These are phyloP conservation scores for Wickerhamiella alocasiicola DNA, from an alignment of 805 yeast genomes.

Conservation along the genomic window DNA sequence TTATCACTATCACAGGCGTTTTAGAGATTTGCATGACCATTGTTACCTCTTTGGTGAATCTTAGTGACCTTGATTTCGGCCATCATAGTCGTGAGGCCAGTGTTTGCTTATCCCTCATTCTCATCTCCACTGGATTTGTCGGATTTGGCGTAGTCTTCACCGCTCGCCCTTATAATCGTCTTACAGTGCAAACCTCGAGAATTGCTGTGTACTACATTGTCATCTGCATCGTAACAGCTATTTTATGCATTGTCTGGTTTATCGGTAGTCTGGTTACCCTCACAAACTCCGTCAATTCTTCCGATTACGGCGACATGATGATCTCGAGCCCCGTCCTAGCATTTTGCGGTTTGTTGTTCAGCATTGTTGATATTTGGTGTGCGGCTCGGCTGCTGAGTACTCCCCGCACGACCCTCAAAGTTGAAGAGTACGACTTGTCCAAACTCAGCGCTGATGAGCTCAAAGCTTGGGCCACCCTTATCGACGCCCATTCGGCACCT, in stretches of 20 bases:
- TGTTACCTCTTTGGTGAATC: conserved; percentile 19
- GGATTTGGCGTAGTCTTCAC: conserved; percentile 20
- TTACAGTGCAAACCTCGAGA: conserved; percentile 16
- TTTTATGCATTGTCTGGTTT: conserved; percentile 12
- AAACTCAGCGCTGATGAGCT: conserved; percentile 21
- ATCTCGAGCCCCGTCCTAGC: conserved; percentile 16
- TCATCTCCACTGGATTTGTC: conserved; percentile 20
- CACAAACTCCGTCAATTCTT: background rate
- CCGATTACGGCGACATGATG: conserved; percentile 18
- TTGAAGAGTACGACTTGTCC: conserved; percentile 24
- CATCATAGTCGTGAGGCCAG: conserved; percentile 10
- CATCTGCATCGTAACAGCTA: conserved; percentile 10
- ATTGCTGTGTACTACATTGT: conserved; percentile 14
- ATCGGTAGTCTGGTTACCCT: background rate
- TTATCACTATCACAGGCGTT: conserved; percentile 16
- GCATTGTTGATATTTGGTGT: conserved; percentile 19
- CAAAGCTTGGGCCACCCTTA: conserved; percentile 26
- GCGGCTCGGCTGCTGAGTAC: conserved; percentile 19
- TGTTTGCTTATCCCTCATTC: conserved; percentile 19
- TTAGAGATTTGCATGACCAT: conserved; percentile 18
- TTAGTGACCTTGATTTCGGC: conserved; percentile 13
- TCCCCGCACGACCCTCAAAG: conserved; percentile 23
- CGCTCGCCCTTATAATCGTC: conserved; percentile 19
- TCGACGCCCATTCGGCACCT: conserved; percentile 23
- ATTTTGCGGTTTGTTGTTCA: conserved; percentile 17